Evolutionary conservation across 2,329 filamentous ascomycete species (phyloP).

Genomic region (Blastomyces silverae): DNA sequence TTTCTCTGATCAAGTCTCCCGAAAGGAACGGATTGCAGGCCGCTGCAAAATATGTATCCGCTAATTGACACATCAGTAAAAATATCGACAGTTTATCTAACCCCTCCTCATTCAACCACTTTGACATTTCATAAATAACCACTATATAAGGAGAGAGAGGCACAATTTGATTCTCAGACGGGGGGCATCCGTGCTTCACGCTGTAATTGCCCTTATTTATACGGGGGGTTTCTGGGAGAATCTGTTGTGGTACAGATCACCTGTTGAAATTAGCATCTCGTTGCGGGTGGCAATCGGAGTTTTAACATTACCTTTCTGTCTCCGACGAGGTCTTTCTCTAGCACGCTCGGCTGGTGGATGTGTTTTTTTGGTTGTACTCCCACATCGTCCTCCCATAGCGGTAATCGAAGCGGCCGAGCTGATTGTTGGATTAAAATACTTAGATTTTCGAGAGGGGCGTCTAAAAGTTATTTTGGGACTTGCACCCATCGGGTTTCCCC

Average conservation of each 20-base stretch:
- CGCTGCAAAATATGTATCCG: constrained; percentile 5
- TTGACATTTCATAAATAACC: neutral
- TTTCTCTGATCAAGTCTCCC: neutral
- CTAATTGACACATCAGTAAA: neutral
- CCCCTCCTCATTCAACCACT: neutral
- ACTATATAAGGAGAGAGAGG: neutral
- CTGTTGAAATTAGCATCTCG: constrained; percentile 12
- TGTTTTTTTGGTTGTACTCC: constrained; percentile 15
- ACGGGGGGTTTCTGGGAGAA: constrained; percentile 16
- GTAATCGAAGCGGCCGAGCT: constrained; percentile 28
- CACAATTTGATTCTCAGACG: neutral
- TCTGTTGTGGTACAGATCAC: constrained; percentile 18
- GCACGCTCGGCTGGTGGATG: neutral
- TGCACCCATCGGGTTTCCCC: constrained; percentile 15
- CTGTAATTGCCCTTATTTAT: neutral
- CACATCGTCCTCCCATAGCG: constrained; percentile 25
- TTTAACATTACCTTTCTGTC: constrained; percentile 27
- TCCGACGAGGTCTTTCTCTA: constrained; percentile 19
- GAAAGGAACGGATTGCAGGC: constrained; percentile 4
- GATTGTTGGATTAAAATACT: constrained; percentile 26
- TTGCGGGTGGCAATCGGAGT: neutral
- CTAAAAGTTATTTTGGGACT: constrained; percentile 15
- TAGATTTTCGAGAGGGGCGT: constrained; percentile 22
- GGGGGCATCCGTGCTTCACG: neutral
- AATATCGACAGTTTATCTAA: neutral